A percentile compares a stretch with the other conserved stretches of the same genome.
Conservation (phyloP, 1,139 yeast genomes). For the Debaryomyces fabryi region DNA sequence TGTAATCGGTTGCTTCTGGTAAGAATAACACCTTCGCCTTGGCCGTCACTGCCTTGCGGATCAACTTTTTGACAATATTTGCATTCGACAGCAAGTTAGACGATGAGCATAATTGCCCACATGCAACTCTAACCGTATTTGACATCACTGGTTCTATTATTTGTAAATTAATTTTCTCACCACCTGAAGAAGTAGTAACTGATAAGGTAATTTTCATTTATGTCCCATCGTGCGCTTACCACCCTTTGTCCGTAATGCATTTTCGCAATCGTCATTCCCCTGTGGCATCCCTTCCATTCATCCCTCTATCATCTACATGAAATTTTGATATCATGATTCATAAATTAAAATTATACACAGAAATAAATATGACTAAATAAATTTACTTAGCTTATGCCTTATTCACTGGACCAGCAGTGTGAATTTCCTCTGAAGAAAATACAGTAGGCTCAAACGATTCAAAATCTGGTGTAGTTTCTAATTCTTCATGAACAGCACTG, state of each 20-base stretch:
- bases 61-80: conserved; percentile 54
- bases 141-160: conserved; percentile 4
- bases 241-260: not conserved
- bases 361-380: conserved; percentile 1
- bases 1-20: conserved; percentile 93
- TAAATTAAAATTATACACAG: conserved; percentile 8
- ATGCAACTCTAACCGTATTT: conserved; percentile 53
- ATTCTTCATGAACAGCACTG: conserved; percentile 19
- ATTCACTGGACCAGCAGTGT: conserved; percentile 51
- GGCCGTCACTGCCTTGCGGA: conserved; percentile 59
- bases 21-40: conserved; percentile 72
- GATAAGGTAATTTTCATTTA: not conserved
- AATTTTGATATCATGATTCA: conserved; percentile 5
- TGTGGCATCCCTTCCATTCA: not conserved
- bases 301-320: not conserved
- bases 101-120: conserved; percentile 85
- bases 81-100: conserved; percentile 64
- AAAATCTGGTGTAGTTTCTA: conserved; percentile 15
- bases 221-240: not conserved
- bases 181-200: not conserved
- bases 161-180: not conserved
- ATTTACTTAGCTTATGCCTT: conserved; percentile 23
- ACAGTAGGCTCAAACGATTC: conserved; percentile 46
- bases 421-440: conserved; percentile 44
- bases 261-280: not conserved